These are phyloP conservation scores for Lentinula sp. DNA, from an alignment of 768 basidiomycete genomes.

Conservation along the genomic window DNA sequence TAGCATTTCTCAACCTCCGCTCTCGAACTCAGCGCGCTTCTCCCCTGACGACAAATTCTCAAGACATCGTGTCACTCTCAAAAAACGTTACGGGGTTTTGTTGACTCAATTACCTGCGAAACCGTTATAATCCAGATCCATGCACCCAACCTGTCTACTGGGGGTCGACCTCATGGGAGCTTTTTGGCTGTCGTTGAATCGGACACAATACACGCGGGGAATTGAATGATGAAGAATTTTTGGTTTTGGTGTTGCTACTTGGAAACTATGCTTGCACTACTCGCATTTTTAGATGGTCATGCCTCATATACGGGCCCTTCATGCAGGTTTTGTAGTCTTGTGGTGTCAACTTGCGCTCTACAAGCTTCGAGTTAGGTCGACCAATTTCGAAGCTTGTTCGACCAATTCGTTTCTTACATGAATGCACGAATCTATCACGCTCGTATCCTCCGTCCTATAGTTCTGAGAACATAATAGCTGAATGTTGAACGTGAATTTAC, in stretches of 20 bases:
- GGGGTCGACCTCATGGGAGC: background rate
- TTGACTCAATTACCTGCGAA: slow-evolving; percentile 86
- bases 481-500: no score
- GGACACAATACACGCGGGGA: background rate
- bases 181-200: background rate
- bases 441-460: no score
- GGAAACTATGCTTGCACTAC: no score
- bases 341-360: no score
- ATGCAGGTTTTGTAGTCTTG: no score
- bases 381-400: no score
- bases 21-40: slow-evolving; percentile 68
- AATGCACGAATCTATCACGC: no score
- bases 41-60: slow-evolving; percentile 99
- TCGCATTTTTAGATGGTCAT: no score
- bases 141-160: background rate
- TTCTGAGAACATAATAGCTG: no score
- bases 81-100: slow-evolving; percentile 87
- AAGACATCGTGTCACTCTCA: slow-evolving; percentile 93
- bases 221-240: background rate
- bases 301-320: no score
- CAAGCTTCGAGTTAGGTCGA: no score
- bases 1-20: background rate
- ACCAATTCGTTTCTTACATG: background rate
- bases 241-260: background rate
- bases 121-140: slow-evolving; percentile 49